phyloP scores from a whole-genome alignment of 2,329 filamentous ascomycete species.

The Bretziella fagacearum region DNA sequence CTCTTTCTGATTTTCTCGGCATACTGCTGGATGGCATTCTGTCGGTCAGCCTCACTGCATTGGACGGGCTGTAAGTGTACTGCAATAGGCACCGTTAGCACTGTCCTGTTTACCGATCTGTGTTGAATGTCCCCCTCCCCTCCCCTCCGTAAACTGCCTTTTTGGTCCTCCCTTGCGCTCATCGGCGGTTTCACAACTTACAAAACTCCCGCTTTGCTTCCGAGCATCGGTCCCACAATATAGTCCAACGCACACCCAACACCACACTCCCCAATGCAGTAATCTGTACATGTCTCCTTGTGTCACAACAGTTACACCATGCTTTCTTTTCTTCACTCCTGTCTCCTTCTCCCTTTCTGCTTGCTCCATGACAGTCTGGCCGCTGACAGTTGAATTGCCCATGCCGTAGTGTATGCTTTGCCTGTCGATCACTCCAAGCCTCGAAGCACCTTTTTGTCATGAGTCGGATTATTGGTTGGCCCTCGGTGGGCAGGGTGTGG shows the following conservation, averaged over 20 bases:
- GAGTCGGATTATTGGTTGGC: not conserved
- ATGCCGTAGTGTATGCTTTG: not conserved
- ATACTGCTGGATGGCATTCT: not conserved
- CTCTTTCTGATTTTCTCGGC: not conserved
- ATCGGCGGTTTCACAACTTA: not conserved
- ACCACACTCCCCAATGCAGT: not conserved
- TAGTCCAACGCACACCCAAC: not conserved
- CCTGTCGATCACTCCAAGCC: not conserved
- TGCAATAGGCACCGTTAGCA: not conserved
- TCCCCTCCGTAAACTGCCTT: not conserved
- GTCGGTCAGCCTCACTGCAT: not conserved
- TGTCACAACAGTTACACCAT: not conserved
- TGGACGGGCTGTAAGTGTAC: not conserved
- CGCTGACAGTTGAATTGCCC: not conserved
- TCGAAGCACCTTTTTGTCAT: conserved; percentile 1
- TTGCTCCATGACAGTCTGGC: not conserved
- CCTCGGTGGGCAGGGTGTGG: not conserved
- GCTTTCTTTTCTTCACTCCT: too few species aligned
- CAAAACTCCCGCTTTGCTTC: not conserved
- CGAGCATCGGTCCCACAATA: not conserved
- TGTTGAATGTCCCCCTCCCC: too few species aligned
- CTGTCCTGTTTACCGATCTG: not conserved
- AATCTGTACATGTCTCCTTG: not conserved
- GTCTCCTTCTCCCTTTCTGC: too few species aligned
- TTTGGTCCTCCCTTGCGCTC: not conserved